Evolutionary conservation across 176 grass and related monocot species (phyloP).

Genomic region (Oryza meyeriana): DNA sequence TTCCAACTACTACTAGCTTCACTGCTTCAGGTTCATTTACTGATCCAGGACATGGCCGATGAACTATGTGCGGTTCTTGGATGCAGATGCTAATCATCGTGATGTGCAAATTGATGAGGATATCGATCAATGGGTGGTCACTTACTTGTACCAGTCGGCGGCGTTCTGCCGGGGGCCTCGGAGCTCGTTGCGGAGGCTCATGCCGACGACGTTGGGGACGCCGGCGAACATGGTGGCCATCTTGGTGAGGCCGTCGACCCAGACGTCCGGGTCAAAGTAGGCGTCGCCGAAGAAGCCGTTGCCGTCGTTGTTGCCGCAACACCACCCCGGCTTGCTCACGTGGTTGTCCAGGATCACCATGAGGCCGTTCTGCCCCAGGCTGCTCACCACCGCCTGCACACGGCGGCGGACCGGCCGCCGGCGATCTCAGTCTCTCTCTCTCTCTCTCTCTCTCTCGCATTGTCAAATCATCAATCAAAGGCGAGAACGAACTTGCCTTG

Average conservation of each 20-base stretch:
- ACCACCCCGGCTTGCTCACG: slow-evolving; percentile 86
- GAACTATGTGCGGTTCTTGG: background rate
- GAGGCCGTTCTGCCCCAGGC: slow-evolving; percentile 55
- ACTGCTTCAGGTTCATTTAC: slow-evolving; percentile 25
- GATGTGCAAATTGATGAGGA: background rate
- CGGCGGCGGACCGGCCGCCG: too few species aligned
- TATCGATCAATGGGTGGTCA: background rate
- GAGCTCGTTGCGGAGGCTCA: slow-evolving; percentile 96
- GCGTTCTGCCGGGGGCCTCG: slow-evolving; percentile 63
- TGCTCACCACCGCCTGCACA: slow-evolving; percentile 63
- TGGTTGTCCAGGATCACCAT: slow-evolving; percentile 98
- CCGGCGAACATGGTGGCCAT: slow-evolving; percentile 67
- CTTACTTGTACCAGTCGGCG: slow-evolving; percentile 84
- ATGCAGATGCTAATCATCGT: background rate
- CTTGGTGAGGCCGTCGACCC: slow-evolving; percentile 59
- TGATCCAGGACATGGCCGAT: slow-evolving; percentile 2
- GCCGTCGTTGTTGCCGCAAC: slow-evolving; percentile 62
- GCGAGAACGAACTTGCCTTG: slow-evolving; percentile 36
- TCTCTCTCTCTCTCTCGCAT: background rate
- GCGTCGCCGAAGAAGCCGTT: slow-evolving; percentile 91
- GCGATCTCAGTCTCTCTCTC: background rate
- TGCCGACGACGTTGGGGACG: slow-evolving; percentile 60
- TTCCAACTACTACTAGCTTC: slow-evolving; percentile 25
- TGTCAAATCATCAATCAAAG: background rate
- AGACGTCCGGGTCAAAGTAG: slow-evolving; percentile 67